Evolutionary conservation across 305 asterid genomes (phyloP).

Genomic region (Solanum hybrid): DNA sequence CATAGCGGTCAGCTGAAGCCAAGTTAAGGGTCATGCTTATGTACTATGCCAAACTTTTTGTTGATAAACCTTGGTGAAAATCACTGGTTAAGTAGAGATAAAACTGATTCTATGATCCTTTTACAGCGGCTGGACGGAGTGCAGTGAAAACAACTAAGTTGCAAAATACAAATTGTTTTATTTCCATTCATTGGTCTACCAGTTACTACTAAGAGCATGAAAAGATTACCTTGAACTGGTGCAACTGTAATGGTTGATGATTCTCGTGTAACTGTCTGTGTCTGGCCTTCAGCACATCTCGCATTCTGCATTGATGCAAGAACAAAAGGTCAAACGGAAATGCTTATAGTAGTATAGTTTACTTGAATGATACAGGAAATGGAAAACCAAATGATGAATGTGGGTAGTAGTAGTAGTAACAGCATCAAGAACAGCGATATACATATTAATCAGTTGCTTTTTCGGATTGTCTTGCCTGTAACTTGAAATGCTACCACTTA

Average conservation of each 20-base stretch:
- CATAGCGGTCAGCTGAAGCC: no score
- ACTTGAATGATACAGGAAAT: not conserved
- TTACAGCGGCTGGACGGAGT: not conserved
- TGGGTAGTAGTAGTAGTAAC: not conserved
- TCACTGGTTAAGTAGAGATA: not conserved
- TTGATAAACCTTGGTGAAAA: not conserved
- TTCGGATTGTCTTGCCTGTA: not conserved
- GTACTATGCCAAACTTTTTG: not conserved
- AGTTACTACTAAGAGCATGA: not conserved
- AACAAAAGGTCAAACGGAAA: not conserved
- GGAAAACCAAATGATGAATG: not conserved
- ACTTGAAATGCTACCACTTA: not conserved
- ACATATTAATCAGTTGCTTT: not conserved
- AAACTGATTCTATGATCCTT: not conserved
- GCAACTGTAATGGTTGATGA: slow-evolving; percentile 78
- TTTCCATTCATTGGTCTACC: not conserved
- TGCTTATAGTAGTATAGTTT: not conserved
- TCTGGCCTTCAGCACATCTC: slow-evolving; percentile 60
- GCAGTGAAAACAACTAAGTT: not conserved
- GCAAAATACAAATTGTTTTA: not conserved
- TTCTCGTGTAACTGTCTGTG: slow-evolving; percentile 65
- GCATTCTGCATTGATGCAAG: slow-evolving; percentile 37
- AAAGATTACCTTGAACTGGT: slow-evolving; percentile 49
- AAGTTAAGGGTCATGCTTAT: no score
- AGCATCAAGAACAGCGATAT: not conserved